These are phyloP conservation scores for Yarrowia sp. DNA, from an alignment of 805 yeast species.

Conservation along the genomic window DNA sequence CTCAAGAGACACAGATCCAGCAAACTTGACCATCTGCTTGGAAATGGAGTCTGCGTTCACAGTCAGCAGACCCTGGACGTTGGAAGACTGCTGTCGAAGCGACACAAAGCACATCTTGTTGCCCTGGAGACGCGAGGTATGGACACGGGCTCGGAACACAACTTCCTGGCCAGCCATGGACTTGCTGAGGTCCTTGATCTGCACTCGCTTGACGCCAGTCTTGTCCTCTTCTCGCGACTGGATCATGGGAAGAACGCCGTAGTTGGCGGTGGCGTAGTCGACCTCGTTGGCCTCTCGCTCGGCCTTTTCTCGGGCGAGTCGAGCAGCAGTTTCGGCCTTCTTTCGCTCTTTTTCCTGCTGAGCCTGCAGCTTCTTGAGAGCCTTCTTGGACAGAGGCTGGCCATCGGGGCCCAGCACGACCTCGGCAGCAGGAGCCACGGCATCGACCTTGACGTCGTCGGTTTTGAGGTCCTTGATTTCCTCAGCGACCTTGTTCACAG, in stretches of 20 bases:
- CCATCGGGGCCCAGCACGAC: slow-evolving; percentile 65
- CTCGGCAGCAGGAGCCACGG: slow-evolving; percentile 29
- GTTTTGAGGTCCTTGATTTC: slow-evolving; percentile 28
- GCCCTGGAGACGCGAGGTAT: slow-evolving; percentile 91
- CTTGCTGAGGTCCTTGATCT: slow-evolving; percentile 51
- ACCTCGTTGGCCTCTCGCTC: slow-evolving; percentile 70
- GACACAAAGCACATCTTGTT: slow-evolving; percentile 89
- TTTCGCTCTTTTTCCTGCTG: slow-evolving; percentile 80
- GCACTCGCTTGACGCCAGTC: slow-evolving; percentile 61
- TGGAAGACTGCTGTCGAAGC: slow-evolving; percentile 81
- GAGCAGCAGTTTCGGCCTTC: slow-evolving; percentile 89
- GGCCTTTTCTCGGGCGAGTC: slow-evolving; percentile 80
- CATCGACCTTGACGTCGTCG: slow-evolving; percentile 21
- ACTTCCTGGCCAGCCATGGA: slow-evolving; percentile 71
- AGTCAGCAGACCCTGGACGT: slow-evolving; percentile 81
- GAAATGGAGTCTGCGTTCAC: slow-evolving; percentile 68
- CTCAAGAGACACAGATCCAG: slow-evolving; percentile 78
- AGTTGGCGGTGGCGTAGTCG: slow-evolving; percentile 82
- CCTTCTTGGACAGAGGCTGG: slow-evolving; percentile 86
- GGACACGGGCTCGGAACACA: slow-evolving; percentile 89
- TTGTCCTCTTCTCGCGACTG: slow-evolving; percentile 58
- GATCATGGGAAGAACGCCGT: slow-evolving; percentile 85
- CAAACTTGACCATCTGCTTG: slow-evolving; percentile 97
- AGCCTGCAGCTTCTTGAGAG: slow-evolving; percentile 88
- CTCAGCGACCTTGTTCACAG: slow-evolving; percentile 31